Evolutionary conservation across 179 eudicot species (phyloP).

Genomic region (Patellifolia procumbens): DNA sequence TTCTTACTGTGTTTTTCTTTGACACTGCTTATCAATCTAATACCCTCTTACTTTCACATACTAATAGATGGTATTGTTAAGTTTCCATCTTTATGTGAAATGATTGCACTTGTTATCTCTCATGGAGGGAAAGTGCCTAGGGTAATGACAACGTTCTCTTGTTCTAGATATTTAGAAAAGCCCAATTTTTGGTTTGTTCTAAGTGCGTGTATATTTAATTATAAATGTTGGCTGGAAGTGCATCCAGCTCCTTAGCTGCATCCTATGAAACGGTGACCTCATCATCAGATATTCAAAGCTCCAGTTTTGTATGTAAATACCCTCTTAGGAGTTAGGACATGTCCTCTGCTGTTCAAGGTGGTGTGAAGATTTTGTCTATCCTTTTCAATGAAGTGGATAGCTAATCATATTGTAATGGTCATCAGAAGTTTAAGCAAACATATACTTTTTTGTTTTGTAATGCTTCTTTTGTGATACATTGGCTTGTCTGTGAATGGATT

Average conservation of each 20-base stretch:
- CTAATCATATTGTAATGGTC: background rate
- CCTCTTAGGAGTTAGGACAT: background rate
- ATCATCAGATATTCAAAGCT: background rate
- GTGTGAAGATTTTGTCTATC: background rate
- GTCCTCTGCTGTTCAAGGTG: background rate
- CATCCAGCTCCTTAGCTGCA: background rate
- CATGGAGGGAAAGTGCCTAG: background rate
- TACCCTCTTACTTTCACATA: background rate
- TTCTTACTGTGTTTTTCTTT: background rate
- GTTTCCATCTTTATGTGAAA: background rate
- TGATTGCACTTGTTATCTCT: background rate
- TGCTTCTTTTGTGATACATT: background rate
- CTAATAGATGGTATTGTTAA: background rate
- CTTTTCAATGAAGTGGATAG: background rate
- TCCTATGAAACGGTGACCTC: background rate
- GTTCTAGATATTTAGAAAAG: background rate
- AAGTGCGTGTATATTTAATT: background rate
- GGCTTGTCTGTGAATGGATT: background rate
- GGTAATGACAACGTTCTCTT: background rate
- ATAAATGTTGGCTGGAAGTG: background rate
- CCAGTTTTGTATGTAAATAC: constrained; percentile 4
- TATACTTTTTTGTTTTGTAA: background rate
- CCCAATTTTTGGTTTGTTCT: background rate
- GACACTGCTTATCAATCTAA: background rate
- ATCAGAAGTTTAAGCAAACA: background rate